These are phyloP conservation scores for Apophysomyces ossiformis DNA, from an alignment of 371 early-diverging fungal species.

Conservation along the genomic window DNA sequence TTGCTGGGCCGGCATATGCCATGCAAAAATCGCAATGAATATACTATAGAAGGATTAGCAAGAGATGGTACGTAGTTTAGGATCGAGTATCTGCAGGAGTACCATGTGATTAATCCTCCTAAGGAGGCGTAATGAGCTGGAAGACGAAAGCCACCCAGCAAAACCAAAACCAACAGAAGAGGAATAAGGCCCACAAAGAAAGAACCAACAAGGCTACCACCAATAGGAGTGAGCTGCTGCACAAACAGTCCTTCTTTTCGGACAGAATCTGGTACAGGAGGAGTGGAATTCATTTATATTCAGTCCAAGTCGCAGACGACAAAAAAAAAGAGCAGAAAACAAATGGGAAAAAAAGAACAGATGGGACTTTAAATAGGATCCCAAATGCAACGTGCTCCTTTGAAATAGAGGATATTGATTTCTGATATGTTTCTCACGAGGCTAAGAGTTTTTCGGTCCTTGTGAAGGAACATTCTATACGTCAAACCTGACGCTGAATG, in stretches of 20 bases:
- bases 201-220: slow-evolving; percentile 47
- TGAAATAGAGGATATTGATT: too few species aligned
- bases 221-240: slow-evolving; percentile 46
- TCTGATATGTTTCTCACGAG: too few species aligned
- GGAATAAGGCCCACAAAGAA: slow-evolving; percentile 56
- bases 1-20: slow-evolving; percentile 59
- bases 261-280: slow-evolving; percentile 28
- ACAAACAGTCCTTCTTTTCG: slow-evolving; percentile 43
- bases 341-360: not conserved
- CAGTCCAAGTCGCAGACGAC: not conserved
- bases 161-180: slow-evolving; percentile 37
- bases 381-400: too few species aligned
- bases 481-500: too few species aligned
- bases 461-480: too few species aligned
- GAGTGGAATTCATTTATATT: slow-evolving; percentile 31
- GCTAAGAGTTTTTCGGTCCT: too few species aligned
- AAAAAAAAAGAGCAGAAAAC: not conserved
- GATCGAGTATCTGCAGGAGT: slow-evolving; percentile 2
- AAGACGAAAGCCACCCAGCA: slow-evolving; percentile 40
- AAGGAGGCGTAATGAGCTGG: slow-evolving; percentile 46
- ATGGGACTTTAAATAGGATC: not conserved
- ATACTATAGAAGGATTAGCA: slow-evolving; percentile 33
- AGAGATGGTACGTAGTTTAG: not conserved
- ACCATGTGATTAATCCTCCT: slow-evolving; percentile 44
- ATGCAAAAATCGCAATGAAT: slow-evolving; percentile 56